phyloP scores from a whole-genome alignment of 2,329 filamentous ascomycete genomes.

The Zymoseptoria ardabiliae region DNA sequence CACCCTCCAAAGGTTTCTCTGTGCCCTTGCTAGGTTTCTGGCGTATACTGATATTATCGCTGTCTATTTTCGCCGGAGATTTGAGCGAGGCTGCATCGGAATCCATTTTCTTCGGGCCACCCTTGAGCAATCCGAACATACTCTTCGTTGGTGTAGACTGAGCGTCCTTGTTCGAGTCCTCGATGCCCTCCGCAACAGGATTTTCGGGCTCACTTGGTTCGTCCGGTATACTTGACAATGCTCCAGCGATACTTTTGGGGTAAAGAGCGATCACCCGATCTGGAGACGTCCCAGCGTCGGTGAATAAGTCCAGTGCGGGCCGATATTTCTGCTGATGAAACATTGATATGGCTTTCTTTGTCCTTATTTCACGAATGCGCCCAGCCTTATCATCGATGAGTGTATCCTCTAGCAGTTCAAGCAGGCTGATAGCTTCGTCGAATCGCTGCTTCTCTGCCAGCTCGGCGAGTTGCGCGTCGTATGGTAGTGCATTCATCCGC shows the following conservation, averaged over 20 bases:
- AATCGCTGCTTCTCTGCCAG: slow-evolving; percentile 66
- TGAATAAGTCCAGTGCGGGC: slow-evolving; percentile 83
- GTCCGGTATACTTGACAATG: slow-evolving; percentile 55
- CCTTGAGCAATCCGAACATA: slow-evolving; percentile 43
- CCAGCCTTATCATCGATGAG: slow-evolving; percentile 74
- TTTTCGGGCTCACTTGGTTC: slow-evolving; percentile 36
- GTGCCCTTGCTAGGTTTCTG: slow-evolving; percentile 33
- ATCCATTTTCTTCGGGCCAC: slow-evolving; percentile 38
- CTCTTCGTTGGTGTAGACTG: slow-evolving; percentile 31
- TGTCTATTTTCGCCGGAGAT: slow-evolving; percentile 49
- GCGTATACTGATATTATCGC: slow-evolving; percentile 51
- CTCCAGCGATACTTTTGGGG: slow-evolving; percentile 74
- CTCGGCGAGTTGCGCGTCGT: slow-evolving; percentile 80
- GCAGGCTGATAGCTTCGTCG: slow-evolving; percentile 85
- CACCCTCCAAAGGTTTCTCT: slow-evolving; percentile 60
- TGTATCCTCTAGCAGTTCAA: slow-evolving; percentile 87
- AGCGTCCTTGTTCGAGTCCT: slow-evolving; percentile 28
- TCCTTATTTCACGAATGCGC: slow-evolving; percentile 77
- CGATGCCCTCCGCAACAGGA: slow-evolving; percentile 36
- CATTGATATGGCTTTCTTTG: slow-evolving; percentile 78
- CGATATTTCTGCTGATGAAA: slow-evolving; percentile 79
- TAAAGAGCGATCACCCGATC: slow-evolving; percentile 81
- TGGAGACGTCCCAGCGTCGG: slow-evolving; percentile 80
- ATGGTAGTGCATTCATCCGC: slow-evolving; percentile 91
- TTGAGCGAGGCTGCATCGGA: slow-evolving; percentile 52